phyloP scores from a whole-genome alignment of 1,284 basidiomycete genomes.

The Macrocystidia cucumis region DNA sequence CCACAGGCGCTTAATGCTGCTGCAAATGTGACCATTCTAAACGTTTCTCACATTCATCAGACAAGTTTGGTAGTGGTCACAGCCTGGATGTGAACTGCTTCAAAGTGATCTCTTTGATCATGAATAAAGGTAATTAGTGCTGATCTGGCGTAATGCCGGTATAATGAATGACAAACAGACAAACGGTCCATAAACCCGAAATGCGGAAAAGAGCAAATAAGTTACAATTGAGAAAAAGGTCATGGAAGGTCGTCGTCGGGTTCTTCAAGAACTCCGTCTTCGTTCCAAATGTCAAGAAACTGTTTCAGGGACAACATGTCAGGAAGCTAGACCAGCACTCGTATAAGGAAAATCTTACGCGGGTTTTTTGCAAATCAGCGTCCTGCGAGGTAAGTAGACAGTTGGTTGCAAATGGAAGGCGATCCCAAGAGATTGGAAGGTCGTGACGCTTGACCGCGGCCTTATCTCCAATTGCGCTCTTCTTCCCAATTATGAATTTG shows the following conservation, averaged over 20 bases:
- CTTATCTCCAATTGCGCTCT: slow-evolving; percentile 78
- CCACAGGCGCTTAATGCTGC: too few relatives aligned
- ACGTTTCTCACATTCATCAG: too few relatives aligned
- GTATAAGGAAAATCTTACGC: slow-evolving; percentile 35
- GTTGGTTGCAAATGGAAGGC: slow-evolving; percentile 55
- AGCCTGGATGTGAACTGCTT: too few relatives aligned
- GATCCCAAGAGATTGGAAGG: slow-evolving; percentile 60
- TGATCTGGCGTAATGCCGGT: too few relatives aligned
- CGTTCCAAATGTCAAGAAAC: slow-evolving; percentile 77
- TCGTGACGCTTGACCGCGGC: slow-evolving; percentile 61
- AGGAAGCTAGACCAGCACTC: background rate
- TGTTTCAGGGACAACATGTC: slow-evolving; percentile 18
- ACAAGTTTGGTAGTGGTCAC: too few relatives aligned
- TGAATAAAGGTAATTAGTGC: too few relatives aligned
- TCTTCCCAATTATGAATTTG: slow-evolving; percentile 82
- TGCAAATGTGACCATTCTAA: too few relatives aligned
- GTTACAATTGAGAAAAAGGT: background rate
- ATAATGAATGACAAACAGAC: too few relatives aligned
- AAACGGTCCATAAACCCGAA: too few relatives aligned
- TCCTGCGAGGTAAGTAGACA: slow-evolving; percentile 57
- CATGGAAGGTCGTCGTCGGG: slow-evolving; percentile 15
- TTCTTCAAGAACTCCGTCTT: slow-evolving; percentile 50
- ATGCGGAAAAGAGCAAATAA: too few relatives aligned
- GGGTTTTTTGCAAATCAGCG: slow-evolving; percentile 44
- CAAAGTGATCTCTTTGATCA: too few relatives aligned